Percentiles rank a stretch among this genome's conserved stretches.
Conservation (phyloP, 495 filamentous ascomycete genomes). For the Penicillium paradoxum region DNA sequence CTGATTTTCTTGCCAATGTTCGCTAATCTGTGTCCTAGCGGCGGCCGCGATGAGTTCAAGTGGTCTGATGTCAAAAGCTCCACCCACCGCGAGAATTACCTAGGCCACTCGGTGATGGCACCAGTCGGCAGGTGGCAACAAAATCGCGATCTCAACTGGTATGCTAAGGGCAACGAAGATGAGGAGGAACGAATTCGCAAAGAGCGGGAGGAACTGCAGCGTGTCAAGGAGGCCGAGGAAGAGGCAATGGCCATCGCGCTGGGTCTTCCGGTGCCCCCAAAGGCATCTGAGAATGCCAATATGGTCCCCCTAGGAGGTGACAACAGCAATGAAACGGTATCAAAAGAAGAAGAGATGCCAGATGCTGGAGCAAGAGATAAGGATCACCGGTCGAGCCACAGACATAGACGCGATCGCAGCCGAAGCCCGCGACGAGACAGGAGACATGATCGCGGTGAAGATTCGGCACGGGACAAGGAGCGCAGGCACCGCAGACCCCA, state of each 20-base stretch:
- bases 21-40: conserved; percentile 44
- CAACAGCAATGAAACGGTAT: conserved; percentile 17
- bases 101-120: conserved; percentile 93
- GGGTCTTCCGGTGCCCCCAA: conserved; percentile 63
- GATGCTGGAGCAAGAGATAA: conserved; percentile 19
- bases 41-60: conserved; percentile 87
- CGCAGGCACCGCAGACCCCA: conserved; percentile 32
- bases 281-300: conserved; percentile 37
- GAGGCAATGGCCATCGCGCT: conserved; percentile 80
- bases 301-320: conserved; percentile 36
- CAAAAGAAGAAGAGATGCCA: conserved; percentile 17
- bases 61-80: conserved; percentile 92
- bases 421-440: conserved; percentile 31
- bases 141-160: conserved; percentile 82
- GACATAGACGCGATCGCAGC: conserved; percentile 29
- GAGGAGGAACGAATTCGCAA: conserved; percentile 57
- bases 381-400: conserved; percentile 22
- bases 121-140: conserved; percentile 95
- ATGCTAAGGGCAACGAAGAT: conserved; percentile 64
- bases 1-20: background rate
- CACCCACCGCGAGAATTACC: conserved; percentile 90
- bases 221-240: conserved; percentile 87
- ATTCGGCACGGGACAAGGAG: conserved; percentile 33
- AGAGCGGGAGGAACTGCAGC: conserved; percentile 68
- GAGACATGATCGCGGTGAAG: conserved; percentile 26